These are phyloP conservation scores for Tulasnella sp. DNA, from an alignment of 768 basidiomycete genomes.

Conservation along the genomic window DNA sequence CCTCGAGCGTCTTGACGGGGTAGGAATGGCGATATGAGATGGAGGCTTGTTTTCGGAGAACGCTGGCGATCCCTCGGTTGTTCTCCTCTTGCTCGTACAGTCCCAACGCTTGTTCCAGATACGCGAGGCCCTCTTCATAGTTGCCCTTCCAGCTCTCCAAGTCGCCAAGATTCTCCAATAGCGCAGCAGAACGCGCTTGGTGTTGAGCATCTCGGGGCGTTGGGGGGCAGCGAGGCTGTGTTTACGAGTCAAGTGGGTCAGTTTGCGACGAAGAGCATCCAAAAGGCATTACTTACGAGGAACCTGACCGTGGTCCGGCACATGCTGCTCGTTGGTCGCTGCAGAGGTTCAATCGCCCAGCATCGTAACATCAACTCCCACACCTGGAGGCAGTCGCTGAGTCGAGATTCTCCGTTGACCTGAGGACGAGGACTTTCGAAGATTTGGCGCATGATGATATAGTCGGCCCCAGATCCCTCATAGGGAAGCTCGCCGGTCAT, in stretches of 20 bases:
- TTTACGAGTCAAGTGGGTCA: neutral
- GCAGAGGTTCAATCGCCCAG: neutral
- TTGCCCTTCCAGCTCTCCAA: constrained; percentile 12
- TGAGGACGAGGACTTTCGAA: neutral
- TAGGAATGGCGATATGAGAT: constrained; percentile 1
- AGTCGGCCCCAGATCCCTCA: neutral
- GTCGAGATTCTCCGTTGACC: neutral
- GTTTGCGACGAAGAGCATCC: no score
- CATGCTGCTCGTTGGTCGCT: neutral
- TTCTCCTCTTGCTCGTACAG: neutral
- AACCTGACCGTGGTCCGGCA: neutral
- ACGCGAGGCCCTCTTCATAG: neutral
- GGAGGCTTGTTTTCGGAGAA: constrained; percentile 8
- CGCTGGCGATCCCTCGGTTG: neutral
- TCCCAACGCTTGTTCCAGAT: neutral
- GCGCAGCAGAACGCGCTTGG: neutral
- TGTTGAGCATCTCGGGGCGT: neutral
- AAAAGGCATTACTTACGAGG: no score
- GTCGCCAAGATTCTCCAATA: neutral
- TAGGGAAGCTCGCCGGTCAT: constrained; percentile 7
- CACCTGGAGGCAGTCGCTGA: constrained; percentile 7
- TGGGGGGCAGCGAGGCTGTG: neutral
- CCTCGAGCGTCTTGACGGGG: neutral
- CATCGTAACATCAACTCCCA: constrained; percentile 6
- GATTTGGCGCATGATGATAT: neutral